Percentiles rank a stretch among this genome's conserved stretches.
phyloP scores from a whole-genome alignment of 257 asterid species.

The Eustoma russellianum region DNA sequence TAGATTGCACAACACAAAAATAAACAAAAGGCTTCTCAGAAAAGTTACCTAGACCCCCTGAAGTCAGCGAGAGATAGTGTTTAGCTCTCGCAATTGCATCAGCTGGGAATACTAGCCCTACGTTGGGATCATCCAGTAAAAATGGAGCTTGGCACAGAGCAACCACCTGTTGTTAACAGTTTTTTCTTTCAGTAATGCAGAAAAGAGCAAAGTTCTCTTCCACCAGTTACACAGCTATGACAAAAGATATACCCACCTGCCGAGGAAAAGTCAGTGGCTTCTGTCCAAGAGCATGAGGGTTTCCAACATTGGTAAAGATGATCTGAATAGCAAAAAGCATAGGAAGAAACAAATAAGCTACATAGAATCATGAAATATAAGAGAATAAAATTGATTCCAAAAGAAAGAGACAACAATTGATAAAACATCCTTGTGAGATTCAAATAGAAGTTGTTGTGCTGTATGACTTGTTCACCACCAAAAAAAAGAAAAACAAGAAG shows the following conservation, averaged over 20 bases:
- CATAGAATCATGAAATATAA: background rate
- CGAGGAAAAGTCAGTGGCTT: slow-evolving; percentile 94
- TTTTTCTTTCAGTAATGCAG: slow-evolving; percentile 7
- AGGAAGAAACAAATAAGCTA: background rate
- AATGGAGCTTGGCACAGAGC: slow-evolving; percentile 99
- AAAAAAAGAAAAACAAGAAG: no score
- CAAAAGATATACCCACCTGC: slow-evolving; percentile 41
- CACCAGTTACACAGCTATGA: background rate
- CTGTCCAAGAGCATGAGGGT: slow-evolving; percentile 95
- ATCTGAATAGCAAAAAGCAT: slow-evolving; percentile 37
- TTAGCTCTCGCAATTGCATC: slow-evolving; percentile 95
- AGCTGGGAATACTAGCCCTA: slow-evolving; percentile 84
- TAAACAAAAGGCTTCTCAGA: slow-evolving; percentile 4
- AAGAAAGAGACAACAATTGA: no score
- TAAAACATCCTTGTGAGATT: no score
- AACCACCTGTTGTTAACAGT: slow-evolving; percentile 45
- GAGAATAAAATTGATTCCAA: background rate
- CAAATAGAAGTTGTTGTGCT: no score
- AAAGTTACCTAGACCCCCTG: slow-evolving; percentile 82
- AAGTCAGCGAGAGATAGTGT: slow-evolving; percentile 65
- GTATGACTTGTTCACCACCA: no score
- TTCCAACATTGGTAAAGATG: slow-evolving; percentile 88
- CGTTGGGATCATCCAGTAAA: slow-evolving; percentile 93
- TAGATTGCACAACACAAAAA: background rate
- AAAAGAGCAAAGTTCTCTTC: background rate